Percentiles rank a stretch among this genome's conserved stretches.
Evolutionary conservation across 2,329 filamentous ascomycete genomes (phyloP).

Genomic region (Apiospora malaysiana): DNA sequence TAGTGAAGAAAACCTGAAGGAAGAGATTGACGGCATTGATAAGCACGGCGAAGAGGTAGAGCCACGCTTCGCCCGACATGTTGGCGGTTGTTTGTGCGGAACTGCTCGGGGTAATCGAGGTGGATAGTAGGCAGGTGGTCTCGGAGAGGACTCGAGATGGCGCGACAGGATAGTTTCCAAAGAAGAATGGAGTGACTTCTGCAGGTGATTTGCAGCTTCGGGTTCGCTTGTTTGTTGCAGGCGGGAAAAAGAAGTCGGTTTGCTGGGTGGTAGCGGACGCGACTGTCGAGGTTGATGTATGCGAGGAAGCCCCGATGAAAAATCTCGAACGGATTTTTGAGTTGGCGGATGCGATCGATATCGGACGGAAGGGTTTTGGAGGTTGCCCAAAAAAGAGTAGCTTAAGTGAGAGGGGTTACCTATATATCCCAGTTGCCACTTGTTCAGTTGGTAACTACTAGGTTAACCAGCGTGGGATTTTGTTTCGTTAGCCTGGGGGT

Average conservation of each 20-base stretch:
- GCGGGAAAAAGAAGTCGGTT: not conserved
- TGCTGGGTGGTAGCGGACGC: not conserved
- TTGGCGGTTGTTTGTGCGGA: conserved; percentile 33
- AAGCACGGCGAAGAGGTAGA: conserved; percentile 96
- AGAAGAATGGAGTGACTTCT: not conserved
- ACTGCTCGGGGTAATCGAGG: conserved; percentile 7
- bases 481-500: conserved; percentile 7
- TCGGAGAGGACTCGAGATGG: not conserved
- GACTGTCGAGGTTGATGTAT: conserved; percentile 7
- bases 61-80: conserved; percentile 98
- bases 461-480: not conserved
- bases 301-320: not conserved
- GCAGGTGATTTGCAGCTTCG: not conserved
- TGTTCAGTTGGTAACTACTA: conserved; percentile 1
- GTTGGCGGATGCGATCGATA: conserved; percentile 19
- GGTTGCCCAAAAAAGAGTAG: conserved; percentile 12
- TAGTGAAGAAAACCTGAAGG: conserved; percentile 99
- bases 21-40: conserved; percentile 99
- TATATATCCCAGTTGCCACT: conserved; percentile 16
- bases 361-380: conserved; percentile 15
- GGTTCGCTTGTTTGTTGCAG: not conserved
- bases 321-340: conserved; percentile 4
- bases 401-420: not conserved
- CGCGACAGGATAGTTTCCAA: conserved; percentile 12
- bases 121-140: not conserved